phyloP scores from a whole-genome alignment of 2,329 filamentous ascomycete species.

The Xylariaceae sp. region DNA sequence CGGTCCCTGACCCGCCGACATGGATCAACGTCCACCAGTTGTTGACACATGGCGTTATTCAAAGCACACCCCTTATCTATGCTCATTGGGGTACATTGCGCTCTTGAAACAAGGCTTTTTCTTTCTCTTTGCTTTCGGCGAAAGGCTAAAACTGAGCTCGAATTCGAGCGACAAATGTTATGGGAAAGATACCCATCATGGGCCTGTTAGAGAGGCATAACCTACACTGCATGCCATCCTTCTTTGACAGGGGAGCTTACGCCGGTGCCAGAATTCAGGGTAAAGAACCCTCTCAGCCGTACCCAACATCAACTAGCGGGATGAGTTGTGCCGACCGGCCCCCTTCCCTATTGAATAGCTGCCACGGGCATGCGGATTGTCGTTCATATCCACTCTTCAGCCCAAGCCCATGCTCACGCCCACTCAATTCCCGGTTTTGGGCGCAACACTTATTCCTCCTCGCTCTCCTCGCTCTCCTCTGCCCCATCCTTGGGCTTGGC shows the following conservation, averaged over 20 bases:
- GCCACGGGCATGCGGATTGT: constrained; percentile 7
- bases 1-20: not conserved
- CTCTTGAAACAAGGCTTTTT: constrained; percentile 15
- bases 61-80: not conserved
- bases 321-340: constrained; percentile 1
- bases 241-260: constrained; percentile 5
- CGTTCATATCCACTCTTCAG: not conserved
- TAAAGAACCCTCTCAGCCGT: constrained; percentile 2
- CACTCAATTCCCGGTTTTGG: not conserved
- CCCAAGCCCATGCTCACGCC: not conserved
- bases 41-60: not conserved
- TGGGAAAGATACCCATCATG: constrained; percentile 1
- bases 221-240: constrained; percentile 10
- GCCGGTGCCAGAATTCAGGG: constrained; percentile 5
- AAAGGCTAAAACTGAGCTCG: constrained; percentile 15
- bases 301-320: constrained; percentile 9
- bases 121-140: constrained; percentile 14
- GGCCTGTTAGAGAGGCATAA: not conserved
- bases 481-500: constrained; percentile 33
- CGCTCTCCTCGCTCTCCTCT: constrained; percentile 21
- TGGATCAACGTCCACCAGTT: not conserved
- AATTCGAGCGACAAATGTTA: constrained; percentile 5
- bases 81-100: not conserved
- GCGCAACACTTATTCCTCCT: constrained; percentile 23
- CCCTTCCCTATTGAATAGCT: constrained; percentile 2